Conservation (phyloP, 2,329 filamentous ascomycete species). For the Aspergillus tubingensis region DNA sequence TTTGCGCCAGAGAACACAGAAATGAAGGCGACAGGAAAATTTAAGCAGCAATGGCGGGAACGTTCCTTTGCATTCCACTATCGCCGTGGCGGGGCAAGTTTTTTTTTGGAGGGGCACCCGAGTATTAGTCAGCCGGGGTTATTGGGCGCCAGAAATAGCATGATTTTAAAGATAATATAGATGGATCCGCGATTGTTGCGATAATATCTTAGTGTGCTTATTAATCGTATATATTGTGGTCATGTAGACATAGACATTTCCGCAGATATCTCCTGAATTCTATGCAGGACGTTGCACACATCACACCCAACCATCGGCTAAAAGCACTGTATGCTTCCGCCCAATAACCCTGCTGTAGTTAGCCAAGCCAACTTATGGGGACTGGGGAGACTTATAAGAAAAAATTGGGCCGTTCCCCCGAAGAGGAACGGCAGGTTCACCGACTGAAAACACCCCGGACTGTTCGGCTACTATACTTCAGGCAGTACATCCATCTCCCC, state of each 20-base stretch:
- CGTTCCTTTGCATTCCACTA: constrained; percentile 32
- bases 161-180: background rate
- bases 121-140: constrained; percentile 22
- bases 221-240: background rate
- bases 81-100: constrained; percentile 26
- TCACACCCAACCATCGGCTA: background rate
- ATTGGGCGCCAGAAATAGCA: background rate
- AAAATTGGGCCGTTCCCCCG: constrained; percentile 12
- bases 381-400: constrained; percentile 17
- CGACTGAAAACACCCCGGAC: background rate
- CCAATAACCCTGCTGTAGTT: constrained; percentile 7
- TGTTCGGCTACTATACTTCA: background rate
- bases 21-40: background rate
- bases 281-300: background rate
- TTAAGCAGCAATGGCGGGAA: constrained; percentile 22
- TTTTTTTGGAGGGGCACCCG: constrained; percentile 27
- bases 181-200: background rate
- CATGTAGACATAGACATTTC: background rate
- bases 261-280: background rate
- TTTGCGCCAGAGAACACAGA: background rate
- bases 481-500: background rate
- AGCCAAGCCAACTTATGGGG: constrained; percentile 1
- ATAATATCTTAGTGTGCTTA: background rate
- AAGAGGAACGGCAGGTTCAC: constrained; percentile 15
- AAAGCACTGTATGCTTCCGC: background rate